Evolutionary conservation across 2,329 filamentous ascomycete genomes (phyloP), one percentile per base, ranked within the genome.

Genomic region (Calonectria pauciramosa): DNA sequence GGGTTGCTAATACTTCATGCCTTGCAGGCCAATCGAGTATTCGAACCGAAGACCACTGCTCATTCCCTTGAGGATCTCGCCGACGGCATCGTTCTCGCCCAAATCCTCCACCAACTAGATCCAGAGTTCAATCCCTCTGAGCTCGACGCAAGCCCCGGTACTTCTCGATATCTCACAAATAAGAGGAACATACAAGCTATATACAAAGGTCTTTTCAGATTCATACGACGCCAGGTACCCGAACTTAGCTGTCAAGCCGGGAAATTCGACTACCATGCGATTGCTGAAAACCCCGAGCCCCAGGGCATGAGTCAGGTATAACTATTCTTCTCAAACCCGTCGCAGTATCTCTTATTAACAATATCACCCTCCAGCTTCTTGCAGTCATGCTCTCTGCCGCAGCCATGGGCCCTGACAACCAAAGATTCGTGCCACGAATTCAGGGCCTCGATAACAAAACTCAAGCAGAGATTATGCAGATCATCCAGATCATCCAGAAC

Each of bases 311-410:
- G 87, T 77, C 88, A 91, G 86, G 89, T 88, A 87, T 36, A 13
- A 38, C 7, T 16, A n/a, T 34, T 59, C 23, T 8, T 9, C 11
- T 38, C 26, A 38, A 77, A 80, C 74, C 79, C 34, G 72, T 65
- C 76, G 56, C 60, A 32, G 60, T 54, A 67, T 68, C 60, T 14
- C 36, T 65, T 34, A n/a, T 83, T 77, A 82, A 86, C 70, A 16
- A 18, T 4, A 28, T 41, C 52, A 77, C 85, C 84, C 84, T 87
- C 71, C 86, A 93, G 86, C 86, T 94, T 66, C 86, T 94, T 52
- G 91, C 91, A 73, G 87, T 94, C 70, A 89, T 94, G 81, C 86
- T 94, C 28, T 89, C 83, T 18, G 85, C 92, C n/a, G 91, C 91
- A 32, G 89, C 92, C 76, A 88, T 90, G 81, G 92, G 91, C 16